Evolutionary conservation across 306 rosid genomes (phyloP).

Genomic region (Trifolium dubium): DNA sequence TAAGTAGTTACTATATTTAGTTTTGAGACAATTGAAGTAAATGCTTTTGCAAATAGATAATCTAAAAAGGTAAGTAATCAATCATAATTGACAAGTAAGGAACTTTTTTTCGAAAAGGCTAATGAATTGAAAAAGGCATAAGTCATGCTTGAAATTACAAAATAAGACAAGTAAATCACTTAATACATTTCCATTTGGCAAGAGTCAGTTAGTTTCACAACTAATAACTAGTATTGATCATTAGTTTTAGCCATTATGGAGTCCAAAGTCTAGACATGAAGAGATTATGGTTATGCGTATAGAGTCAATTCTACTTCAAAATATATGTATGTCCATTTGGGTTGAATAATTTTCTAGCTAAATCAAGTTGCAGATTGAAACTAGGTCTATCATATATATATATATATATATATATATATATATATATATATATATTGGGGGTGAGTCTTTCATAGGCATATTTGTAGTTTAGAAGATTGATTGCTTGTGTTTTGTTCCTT

Average conservation of each 20-base stretch:
- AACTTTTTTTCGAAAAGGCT: no score
- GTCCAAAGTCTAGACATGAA: neutral
- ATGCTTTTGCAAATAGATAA: neutral
- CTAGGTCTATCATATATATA: neutral
- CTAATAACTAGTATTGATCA: neutral
- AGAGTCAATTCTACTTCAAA: neutral
- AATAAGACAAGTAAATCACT: neutral
- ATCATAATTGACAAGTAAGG: neutral
- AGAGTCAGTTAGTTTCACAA: neutral
- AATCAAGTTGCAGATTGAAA: neutral
- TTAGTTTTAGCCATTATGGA: neutral
- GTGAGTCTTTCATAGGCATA: neutral
- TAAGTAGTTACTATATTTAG: conserved; percentile 1
- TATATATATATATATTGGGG: neutral
- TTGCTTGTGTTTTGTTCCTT: conserved; percentile 8
- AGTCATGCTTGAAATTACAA: no score
- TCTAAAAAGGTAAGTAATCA: neutral
- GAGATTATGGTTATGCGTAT: neutral
- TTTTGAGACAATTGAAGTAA: neutral
- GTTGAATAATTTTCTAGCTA: neutral
- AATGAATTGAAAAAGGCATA: no score
- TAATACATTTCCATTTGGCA: neutral
- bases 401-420: neutral
- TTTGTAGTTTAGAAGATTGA: conserved; percentile 1
- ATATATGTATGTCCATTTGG: neutral